Evolutionary conservation across 2,329 filamentous ascomycete species (phyloP), one percentile per base, ranked within the genome.

Genomic region (Geosmithia morbida): DNA sequence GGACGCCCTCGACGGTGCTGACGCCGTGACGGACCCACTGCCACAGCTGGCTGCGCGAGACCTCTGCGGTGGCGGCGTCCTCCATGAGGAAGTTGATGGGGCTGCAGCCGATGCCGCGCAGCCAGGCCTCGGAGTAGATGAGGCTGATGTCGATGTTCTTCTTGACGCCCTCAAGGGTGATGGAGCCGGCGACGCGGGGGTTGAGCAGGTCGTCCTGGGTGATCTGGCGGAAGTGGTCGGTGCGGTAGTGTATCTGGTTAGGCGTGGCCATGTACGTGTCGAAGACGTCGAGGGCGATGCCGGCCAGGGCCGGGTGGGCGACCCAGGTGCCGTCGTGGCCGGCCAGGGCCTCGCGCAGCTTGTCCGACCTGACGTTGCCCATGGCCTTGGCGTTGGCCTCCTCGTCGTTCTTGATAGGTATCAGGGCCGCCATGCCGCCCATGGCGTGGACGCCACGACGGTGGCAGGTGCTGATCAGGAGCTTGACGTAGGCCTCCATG

Each of bases 11-110:
- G 30, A 80, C 76, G 4, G 85, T 90, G 48, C 73, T 72, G 48
- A 85, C 71, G 49, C 71, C 70, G 58, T 77, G 73, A 55, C 72
- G 76, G 50, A 80, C 75, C 87, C 87, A 94, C 64, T 94, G 87
- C 87, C 87, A 90, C 30, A 94, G 72, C 69, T 94, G 87, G 53
- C 77, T 83, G 53, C 87, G 78, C 45, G 83, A 88, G 2, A 94
- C 87, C 65, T 94, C 87, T 39, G 87, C 87, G 1, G 87, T 94
- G 11, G 87, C 87, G 17, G 87, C 87, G 53, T 94, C 87, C 68
- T 94, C 87, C 87, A 94, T 94, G 46, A 94, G 71, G 63, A 81
- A 89, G 72, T 94, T 92, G 66, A 94, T 92, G 18, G 87, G 87
- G 49, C 94, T 85, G 57, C 87, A 94, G 46, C 87, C 87, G n/a